phyloP scores from a whole-genome alignment of 805 yeast genomes.

The Kodamaea neixiangensis region DNA sequence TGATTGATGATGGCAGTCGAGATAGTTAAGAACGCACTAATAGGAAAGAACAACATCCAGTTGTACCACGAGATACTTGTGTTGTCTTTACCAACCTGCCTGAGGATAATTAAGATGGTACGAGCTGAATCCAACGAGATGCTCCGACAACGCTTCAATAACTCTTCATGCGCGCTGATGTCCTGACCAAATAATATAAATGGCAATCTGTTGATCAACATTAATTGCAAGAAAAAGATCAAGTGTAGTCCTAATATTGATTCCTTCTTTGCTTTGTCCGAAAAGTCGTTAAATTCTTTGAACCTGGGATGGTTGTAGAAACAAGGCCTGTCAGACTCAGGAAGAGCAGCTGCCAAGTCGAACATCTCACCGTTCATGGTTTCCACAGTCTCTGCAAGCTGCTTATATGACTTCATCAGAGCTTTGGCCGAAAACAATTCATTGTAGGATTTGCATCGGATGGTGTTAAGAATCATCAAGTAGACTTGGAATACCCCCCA shows the following conservation, averaged over 20 bases:
- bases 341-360: constrained; percentile 21
- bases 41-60: constrained; percentile 36
- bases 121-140: constrained; percentile 38
- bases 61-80: constrained; percentile 26
- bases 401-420: constrained; percentile 19
- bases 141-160: constrained; percentile 27
- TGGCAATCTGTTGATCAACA: constrained; percentile 39
- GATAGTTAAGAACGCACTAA: constrained; percentile 29
- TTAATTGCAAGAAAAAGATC: constrained; percentile 35
- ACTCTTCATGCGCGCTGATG: constrained; percentile 18
- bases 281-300: constrained; percentile 6
- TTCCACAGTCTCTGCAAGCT: constrained; percentile 24
- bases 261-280: constrained; percentile 10
- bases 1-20: constrained; percentile 25
- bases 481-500: constrained; percentile 6
- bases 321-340: constrained; percentile 26
- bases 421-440: constrained; percentile 34
- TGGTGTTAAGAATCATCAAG: constrained; percentile 22
- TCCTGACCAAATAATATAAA: constrained; percentile 17
- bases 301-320: constrained; percentile 38
- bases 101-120: constrained; percentile 32
- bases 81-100: constrained; percentile 20
- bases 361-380: constrained; percentile 32
- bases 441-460: constrained; percentile 33
- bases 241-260: constrained; percentile 26